These are phyloP conservation scores for Aspergillus piperis DNA, from an alignment of 2,329 filamentous ascomycete genomes.

Conservation along the genomic window DNA sequence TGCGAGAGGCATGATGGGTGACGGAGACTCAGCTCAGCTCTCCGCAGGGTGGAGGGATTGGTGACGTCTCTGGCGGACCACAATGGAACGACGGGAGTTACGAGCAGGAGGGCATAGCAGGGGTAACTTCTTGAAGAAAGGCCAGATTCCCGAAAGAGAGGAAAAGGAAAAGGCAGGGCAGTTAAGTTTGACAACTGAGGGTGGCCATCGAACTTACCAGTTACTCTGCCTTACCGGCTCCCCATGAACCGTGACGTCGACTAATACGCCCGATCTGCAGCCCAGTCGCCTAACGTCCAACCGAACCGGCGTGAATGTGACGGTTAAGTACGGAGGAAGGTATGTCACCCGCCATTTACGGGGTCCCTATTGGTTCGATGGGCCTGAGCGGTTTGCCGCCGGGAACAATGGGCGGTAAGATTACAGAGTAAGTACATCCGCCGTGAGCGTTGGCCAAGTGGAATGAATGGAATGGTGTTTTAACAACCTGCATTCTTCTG, in stretches of 20 bases:
- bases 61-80: neutral
- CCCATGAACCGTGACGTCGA: constrained; percentile 11
- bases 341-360: neutral
- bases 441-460: neutral
- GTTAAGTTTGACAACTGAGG: neutral
- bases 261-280: neutral
- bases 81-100: neutral
- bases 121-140: neutral
- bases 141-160: neutral
- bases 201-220: constrained; percentile 1
- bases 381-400: neutral
- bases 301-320: too few species aligned
- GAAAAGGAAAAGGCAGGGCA: neutral
- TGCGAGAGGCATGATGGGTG: constrained; percentile 31
- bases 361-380: neutral
- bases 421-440: neutral
- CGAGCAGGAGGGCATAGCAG: neutral
- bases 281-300: neutral
- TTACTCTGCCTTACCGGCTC: neutral
- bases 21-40: constrained; percentile 13
- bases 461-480: neutral
- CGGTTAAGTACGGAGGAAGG: neutral
- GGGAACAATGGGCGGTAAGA: constrained; percentile 1
- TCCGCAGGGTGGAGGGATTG: constrained; percentile 8
- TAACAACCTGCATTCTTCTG: neutral